Conservation (phyloP, 768 basidiomycete genomes). For the Nidularia sp. region DNA sequence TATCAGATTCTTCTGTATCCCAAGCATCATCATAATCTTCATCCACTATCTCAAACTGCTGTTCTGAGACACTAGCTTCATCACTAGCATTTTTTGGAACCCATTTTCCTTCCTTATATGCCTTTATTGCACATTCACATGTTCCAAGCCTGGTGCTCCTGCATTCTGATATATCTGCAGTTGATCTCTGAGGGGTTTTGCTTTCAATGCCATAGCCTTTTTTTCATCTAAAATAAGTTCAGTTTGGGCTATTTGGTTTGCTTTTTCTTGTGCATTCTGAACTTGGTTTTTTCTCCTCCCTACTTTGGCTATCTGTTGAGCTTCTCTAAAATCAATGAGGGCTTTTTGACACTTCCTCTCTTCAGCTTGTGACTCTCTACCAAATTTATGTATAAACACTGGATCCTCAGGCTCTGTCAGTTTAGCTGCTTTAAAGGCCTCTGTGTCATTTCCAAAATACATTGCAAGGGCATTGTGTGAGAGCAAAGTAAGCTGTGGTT, state of each 20-base stretch:
- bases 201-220: too few relatives aligned
- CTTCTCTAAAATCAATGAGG: neutral
- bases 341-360: conserved; percentile 2
- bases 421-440: conserved; percentile 8
- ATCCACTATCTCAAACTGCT: too few relatives aligned
- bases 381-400: conserved; percentile 1
- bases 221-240: conserved; percentile 4
- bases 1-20: too few relatives aligned
- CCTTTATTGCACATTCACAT: too few relatives aligned
- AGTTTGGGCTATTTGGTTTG: neutral
- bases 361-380: conserved; percentile 3
- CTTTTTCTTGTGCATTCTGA: conserved; percentile 3
- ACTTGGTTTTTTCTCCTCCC: neutral
- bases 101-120: too few relatives aligned
- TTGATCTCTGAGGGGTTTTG: too few relatives aligned
- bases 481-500: neutral
- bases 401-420: conserved; percentile 6
- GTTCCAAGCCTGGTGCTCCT: too few relatives aligned
- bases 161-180: too few relatives aligned
- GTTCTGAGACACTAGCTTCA: too few relatives aligned
- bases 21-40: too few relatives aligned
- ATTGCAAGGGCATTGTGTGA: conserved; percentile 6
- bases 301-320: conserved; percentile 1
- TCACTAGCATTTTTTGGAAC: too few relatives aligned
- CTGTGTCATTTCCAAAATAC: conserved; percentile 9